Conservation (phyloP, 1,139 yeast genomes). For the Wickerhamomyces sp. region DNA sequence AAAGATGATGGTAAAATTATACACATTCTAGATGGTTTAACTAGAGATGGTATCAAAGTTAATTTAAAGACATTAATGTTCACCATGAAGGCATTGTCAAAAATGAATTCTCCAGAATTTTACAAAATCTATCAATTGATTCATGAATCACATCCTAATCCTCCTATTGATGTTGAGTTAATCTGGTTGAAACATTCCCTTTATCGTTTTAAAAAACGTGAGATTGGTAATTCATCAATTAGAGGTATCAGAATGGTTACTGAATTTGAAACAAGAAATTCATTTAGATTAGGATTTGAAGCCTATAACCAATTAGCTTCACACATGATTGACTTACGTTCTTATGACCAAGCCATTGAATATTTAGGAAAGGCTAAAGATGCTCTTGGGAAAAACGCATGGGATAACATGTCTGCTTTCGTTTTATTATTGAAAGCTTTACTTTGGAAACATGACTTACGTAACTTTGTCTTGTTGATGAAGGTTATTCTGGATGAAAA, state of each 20-base stretch:
- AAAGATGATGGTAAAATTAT: slow-evolving; percentile 9
- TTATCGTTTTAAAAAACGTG: background rate
- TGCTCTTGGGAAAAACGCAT: slow-evolving; percentile 1
- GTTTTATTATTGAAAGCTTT: slow-evolving; percentile 7
- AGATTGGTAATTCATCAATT: slow-evolving; percentile 1
- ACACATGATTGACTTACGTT: slow-evolving; percentile 3
- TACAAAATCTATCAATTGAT: slow-evolving; percentile 10
- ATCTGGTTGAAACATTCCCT: slow-evolving; percentile 7
- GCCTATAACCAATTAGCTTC: slow-evolving; percentile 11
- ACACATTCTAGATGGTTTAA: slow-evolving; percentile 8
- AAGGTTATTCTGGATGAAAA: slow-evolving; percentile 3
- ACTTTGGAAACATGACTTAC: slow-evolving; percentile 1
- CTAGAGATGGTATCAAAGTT: slow-evolving; percentile 20
- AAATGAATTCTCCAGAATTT: slow-evolving; percentile 10
- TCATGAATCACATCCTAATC: slow-evolving; percentile 7
- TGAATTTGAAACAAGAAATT: slow-evolving; percentile 9
- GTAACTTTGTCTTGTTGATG: slow-evolving; percentile 4
- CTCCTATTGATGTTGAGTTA: slow-evolving; percentile 13
- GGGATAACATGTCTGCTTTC: slow-evolving; percentile 5
- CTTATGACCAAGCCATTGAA: slow-evolving; percentile 7
- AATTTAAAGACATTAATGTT: slow-evolving; percentile 5
- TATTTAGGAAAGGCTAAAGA: slow-evolving; percentile 8
- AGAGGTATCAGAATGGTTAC: background rate
- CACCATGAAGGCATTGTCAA: slow-evolving; percentile 8
- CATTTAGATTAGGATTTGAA: slow-evolving; percentile 1